Base-by-base conservation (phyloP, 108 stramenopile genomes). In the Skeletonema marinoi region DNA sequence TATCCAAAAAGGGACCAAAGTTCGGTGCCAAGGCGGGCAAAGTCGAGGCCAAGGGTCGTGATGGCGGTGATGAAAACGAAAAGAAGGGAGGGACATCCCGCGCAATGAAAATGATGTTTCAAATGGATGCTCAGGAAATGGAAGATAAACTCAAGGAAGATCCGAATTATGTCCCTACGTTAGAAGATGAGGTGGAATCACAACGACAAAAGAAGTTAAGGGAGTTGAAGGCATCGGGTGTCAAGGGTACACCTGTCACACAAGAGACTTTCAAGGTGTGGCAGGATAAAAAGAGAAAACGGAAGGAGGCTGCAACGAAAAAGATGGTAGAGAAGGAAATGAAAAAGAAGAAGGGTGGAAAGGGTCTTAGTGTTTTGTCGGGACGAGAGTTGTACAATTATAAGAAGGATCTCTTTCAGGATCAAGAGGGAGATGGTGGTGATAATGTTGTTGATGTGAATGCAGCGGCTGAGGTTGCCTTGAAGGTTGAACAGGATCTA, bases 261-360 rank as follows among this genome's bases (percentile, higher is more conserved):
- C 88, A 90, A 68, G 91, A 85, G 68, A 80, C 90, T 12, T 93
- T 96, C 78, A 88, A 83, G 63, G 89, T 62, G 50, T 96, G 96
- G 96, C 90, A 92, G 70, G 92, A 94, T 62, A 65, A 77, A 16
- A 96, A 96, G 71, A 77, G 92, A 84, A 94, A 94, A 89, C 63
- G 79, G 60, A 84, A 83, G 70, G 87, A 86, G 35, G 95, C 84
- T 4, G 87, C 66, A 25, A 85, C 80, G 10, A 91, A 88, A 80
- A 96, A 96, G 78, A 36, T 86, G 73, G 92, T 96, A 6, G 95
- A 96, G 68, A 71, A 73, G 6, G 95, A 96, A 69, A 70, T 96
- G 82, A 91, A 85, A 83, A 96, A 96, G 92, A 96, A 96, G 65
- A 96, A 96, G 68, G 95, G 95, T 48, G 95, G 95, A 6, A 96